Base-by-base conservation (phyloP, 257 asterid species). In the Voacanga thouarsii region DNA sequence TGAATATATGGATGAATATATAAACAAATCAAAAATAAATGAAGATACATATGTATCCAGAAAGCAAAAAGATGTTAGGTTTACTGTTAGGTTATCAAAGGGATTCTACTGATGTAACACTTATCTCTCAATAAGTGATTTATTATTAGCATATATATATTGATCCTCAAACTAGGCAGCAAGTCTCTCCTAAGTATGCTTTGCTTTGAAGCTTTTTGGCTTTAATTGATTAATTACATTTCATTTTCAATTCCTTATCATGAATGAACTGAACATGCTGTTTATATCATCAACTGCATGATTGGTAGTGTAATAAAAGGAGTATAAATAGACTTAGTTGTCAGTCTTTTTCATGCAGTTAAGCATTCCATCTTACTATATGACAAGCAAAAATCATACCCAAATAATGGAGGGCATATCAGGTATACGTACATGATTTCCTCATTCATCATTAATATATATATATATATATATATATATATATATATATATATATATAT, bases 51-150 rank as follows among this genome's bases (percentile, higher is more conserved):
- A n/a, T n/a, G 21, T 21, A 53, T 33, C 67, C 24, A 44, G 6
- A 61, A 28, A 26, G 55, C 56, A 63, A 64, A 64, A 76, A 45
- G 73, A 64, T 64, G 7, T 64, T 30, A 76, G 43, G 47, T 73
- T 64, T 74, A 33, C 61, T 39, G 67, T 23, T 56, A 74, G 77
- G 68, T 30, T 55, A 55, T 30, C 16, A 45, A 73, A 11, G 37
- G 26, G 39, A 60, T 24, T 24, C 23, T 23, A 23, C 64, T 21
- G 76, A 30, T 51, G 76, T 51, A 51, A 72, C 4, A 72, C 1
- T 12, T 14, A 49, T 10, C 45, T 44, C 24, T 51, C 12, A 45
- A 45, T 70, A 47, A 70, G 19, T 47, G 43, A n/a, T 70, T 44
- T 26, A 28, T 71, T 55, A 23, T 69, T 44, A 4, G 11, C 19